Evolutionary conservation across 495 filamentous ascomycete species (phyloP), one percentile per base, ranked within the genome.

Genomic region (Penicillium mononematosum): DNA sequence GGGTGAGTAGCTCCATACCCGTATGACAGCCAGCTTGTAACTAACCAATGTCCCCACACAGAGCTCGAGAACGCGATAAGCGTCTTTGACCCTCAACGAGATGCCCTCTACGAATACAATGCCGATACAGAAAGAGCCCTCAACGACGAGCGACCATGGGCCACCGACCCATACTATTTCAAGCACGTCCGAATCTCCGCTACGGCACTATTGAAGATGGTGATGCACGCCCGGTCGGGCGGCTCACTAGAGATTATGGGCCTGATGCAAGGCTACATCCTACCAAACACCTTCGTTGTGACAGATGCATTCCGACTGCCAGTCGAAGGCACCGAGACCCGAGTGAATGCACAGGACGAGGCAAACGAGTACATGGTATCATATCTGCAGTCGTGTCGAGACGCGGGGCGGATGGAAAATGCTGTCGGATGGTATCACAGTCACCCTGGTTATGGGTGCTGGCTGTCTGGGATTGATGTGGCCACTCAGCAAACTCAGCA

Each of bases 361-460:
- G 95, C 95, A 34, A 91, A 96, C 75, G 95, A 97, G 74, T 99
- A 97, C 75, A 92, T 98, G 85, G 85, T 94, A 24, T 80, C 86
- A 56, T 98, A 92, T 73, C 81, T 93, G 10, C 76, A 85, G 56
- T 80, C 83, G 11, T 88, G 87, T 53, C 85, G 93, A 38, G 87
- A 92, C 55, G 78, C 75, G 10, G 87, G 87, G 34, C 88, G 93
- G 49, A 73, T 83, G 67, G 95, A 99, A 68, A 98, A 99, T 68
- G 89, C 86, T 4, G 88, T 98, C 8, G 95, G 95, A 19, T 99
- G 95, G 95, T 99, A 99, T 70, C 95, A 99, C 75, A 90, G 85
- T 59, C 95, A 99, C 67, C 95, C 95, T 0, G 95, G 95, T 10
- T 99, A 99, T 68, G 95, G 95, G 9, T 99, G 95, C 78, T 99